Percentiles rank a stretch among this genome's conserved stretches.
Evolutionary conservation across 306 rosid genomes (phyloP).

Genomic region (Acacia crassicarpa): DNA sequence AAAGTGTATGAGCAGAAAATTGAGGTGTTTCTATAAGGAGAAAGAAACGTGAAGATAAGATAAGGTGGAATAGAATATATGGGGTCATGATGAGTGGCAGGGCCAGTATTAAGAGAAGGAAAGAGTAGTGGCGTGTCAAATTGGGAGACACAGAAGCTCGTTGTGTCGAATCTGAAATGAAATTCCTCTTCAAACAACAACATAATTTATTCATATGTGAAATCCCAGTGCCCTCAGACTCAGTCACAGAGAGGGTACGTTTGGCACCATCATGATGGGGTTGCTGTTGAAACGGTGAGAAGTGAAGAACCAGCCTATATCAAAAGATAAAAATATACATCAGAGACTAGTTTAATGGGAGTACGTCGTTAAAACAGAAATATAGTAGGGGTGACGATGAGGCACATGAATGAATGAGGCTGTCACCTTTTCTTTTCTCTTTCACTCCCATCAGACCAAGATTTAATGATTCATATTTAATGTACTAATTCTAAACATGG

Average conservation of each 20-base stretch:
- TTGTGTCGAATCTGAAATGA: constrained; percentile 10
- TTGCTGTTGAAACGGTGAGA: constrained; percentile 24
- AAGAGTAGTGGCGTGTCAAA: background rate
- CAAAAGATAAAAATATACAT: too few relatives aligned
- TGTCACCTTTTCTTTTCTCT: too few relatives aligned
- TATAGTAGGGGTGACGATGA: background rate
- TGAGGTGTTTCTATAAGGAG: background rate
- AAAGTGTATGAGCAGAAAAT: background rate
- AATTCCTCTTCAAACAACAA: constrained; percentile 3
- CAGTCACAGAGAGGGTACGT: constrained; percentile 14
- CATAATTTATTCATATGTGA: constrained; percentile 21
- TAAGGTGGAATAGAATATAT: background rate
- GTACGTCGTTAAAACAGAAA: too few relatives aligned
- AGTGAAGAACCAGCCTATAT: background rate
- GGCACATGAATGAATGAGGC: too few relatives aligned
- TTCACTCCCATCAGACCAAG: too few relatives aligned
- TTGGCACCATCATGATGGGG: constrained; percentile 15
- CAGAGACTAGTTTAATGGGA: too few relatives aligned
- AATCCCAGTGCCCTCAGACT: constrained; percentile 6
- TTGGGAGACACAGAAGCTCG: background rate
- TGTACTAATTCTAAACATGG: too few relatives aligned
- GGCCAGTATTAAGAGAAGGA: background rate
- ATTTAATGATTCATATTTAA: too few relatives aligned
- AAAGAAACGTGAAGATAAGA: background rate
- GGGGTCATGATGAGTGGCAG: background rate